Percentiles rank a stretch among this genome's conserved stretches.
These are phyloP conservation scores for Botrytis galanthina DNA, from an alignment of 2,329 filamentous ascomycete species.

Conservation along the genomic window DNA sequence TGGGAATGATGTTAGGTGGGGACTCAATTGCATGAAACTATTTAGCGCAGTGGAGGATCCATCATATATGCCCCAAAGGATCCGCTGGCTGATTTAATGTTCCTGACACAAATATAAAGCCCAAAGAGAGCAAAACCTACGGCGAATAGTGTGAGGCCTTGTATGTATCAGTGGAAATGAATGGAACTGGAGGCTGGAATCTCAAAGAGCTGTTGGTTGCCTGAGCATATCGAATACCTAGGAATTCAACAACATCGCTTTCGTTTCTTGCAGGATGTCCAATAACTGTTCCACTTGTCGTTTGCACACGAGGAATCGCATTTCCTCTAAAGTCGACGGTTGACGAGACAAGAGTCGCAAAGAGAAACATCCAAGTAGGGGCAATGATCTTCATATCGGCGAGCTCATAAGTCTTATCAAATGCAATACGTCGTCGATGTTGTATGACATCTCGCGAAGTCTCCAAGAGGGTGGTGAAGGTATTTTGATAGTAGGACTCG, in stretches of 20 bases:
- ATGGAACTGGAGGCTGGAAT: conserved; percentile 34
- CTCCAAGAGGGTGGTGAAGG: too few species aligned
- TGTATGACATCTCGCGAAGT: background rate
- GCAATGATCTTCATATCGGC: background rate
- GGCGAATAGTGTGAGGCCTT: background rate
- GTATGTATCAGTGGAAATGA: conserved; percentile 6
- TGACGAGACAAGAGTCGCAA: background rate
- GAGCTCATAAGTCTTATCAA: background rate
- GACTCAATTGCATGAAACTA: background rate
- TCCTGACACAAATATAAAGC: background rate
- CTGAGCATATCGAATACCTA: conserved; percentile 43
- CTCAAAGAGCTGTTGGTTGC: conserved; percentile 42
- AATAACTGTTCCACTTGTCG: conserved; percentile 32
- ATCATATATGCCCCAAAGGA: background rate
- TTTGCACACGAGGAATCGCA: conserved; percentile 22
- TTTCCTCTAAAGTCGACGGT: too few species aligned
- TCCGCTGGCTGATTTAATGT: background rate
- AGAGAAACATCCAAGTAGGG: background rate
- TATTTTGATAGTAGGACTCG: background rate
- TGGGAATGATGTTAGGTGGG: background rate
- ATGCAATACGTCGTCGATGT: background rate
- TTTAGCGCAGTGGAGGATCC: background rate
- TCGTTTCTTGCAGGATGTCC: conserved; percentile 30
- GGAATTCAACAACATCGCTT: conserved; percentile 38
- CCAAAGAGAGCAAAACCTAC: conserved; percentile 2